Evolutionary conservation across 1,284 basidiomycete species (phyloP), one percentile per base, ranked within the genome.

Genomic region (Schizophyllum amplum): DNA sequence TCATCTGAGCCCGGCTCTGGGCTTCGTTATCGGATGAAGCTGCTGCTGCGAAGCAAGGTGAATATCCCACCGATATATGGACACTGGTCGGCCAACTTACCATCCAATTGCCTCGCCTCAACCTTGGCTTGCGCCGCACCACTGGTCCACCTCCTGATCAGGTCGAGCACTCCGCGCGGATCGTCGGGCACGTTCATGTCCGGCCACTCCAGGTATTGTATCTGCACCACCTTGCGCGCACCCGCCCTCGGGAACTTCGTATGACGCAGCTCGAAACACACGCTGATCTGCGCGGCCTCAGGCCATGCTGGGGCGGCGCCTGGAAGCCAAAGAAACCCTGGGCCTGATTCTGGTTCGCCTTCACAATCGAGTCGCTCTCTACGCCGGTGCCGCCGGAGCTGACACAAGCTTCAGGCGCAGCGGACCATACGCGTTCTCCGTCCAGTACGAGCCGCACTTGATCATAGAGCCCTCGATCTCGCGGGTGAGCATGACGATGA

Each of bases 371-470:
- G 11, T 59, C 53, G 7, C 55, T 55, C 26, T 58, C 56, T 4
- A 24, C 50, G 17, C 46, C 56, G 5, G 55, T 50, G 33, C 54
- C 55, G 20, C 66, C 66, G 15, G 60, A 79, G 24, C 81, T 82
- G 79, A 79, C n/a, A 91, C 66, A 5, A 87, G 72, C 59, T 79
- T 75, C 17, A 92, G 75, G 5, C 74, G 79, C 53, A 94, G 69
- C 1, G 86, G 79, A 1, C 93, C 94, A 67, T 88, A 95, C 23
- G 73, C 68, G 13, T 78, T 76, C 24, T 86, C 81, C 23, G 80
- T 76, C 94, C 95, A 98, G 70, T 99, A 99, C 26, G 86, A 78
- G 47, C 93, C 92, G 68, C 95, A 97, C 71, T 99, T 98, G 62
- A 93, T 76, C 63, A 86, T 82, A 4, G 92, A 84, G 46, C 90